Conservation (phyloP, 345 rosid species). For the Syzygium aqueum region DNA sequence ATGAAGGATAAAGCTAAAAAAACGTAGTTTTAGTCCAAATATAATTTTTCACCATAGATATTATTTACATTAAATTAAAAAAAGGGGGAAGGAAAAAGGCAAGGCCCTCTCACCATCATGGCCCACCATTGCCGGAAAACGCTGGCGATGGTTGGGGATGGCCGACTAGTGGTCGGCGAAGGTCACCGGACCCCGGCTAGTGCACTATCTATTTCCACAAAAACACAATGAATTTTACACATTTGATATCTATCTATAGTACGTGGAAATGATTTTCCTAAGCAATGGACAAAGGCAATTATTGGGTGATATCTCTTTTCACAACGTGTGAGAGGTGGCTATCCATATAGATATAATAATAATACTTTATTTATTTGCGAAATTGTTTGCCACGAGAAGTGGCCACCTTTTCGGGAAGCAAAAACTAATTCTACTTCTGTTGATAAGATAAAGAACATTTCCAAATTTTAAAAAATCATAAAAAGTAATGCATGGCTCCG, state of each 20-base stretch:
- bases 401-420: not conserved
- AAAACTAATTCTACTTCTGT: not conserved
- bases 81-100: too few relatives aligned
- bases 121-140: too few relatives aligned
- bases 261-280: not conserved
- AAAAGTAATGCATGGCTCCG: not conserved
- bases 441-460: not conserved
- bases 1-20: too few relatives aligned
- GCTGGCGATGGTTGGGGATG: too few relatives aligned
- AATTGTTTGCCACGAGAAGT: not conserved
- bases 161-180: too few relatives aligned
- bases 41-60: too few relatives aligned
- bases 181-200: too few relatives aligned
- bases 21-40: too few relatives aligned
- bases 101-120: too few relatives aligned
- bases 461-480: not conserved
- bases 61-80: too few relatives aligned
- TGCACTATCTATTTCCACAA: not conserved
- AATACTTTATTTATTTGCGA: not conserved
- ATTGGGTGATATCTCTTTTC: not conserved
- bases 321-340: not conserved
- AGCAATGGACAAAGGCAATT: not conserved
- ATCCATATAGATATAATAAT: not conserved
- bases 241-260: not conserved
- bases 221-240: too few relatives aligned